Evolutionary conservation across 2,329 filamentous ascomycete species (phyloP).

Genomic region (Ascochyta koolunga): DNA sequence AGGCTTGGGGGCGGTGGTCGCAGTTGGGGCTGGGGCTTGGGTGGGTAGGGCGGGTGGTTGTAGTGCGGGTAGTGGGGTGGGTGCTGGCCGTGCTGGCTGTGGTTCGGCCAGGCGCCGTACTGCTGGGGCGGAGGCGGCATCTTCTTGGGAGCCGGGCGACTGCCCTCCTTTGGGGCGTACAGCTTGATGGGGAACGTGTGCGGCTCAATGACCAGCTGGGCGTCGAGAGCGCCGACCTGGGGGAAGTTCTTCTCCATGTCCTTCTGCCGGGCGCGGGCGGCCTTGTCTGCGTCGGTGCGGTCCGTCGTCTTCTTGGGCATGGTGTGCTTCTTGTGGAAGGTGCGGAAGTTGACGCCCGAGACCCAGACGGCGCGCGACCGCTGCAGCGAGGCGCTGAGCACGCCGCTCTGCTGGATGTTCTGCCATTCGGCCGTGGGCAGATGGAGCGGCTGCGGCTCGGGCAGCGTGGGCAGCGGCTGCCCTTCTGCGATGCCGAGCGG

Average conservation of each 20-base stretch:
- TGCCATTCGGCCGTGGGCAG: constrained; percentile 72
- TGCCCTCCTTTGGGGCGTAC: constrained; percentile 40
- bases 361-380: constrained; percentile 67
- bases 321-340: constrained; percentile 45
- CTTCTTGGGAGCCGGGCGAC: constrained; percentile 37
- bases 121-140: constrained; percentile 26
- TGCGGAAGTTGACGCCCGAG: constrained; percentile 46
- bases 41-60: constrained; percentile 10
- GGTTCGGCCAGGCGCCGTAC: constrained; percentile 45
- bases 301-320: constrained; percentile 52
- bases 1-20: constrained; percentile 42
- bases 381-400: constrained; percentile 73
- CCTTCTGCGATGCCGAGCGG: constrained; percentile 69
- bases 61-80: constrained; percentile 24
- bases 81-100: constrained; percentile 34
- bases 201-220: constrained; percentile 78
- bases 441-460: constrained; percentile 68
- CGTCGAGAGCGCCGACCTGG: constrained; percentile 46
- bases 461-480: constrained; percentile 73
- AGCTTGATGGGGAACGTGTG: constrained; percentile 73
- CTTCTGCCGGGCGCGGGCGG: constrained; percentile 67
- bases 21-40: constrained; percentile 25
- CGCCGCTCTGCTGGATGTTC: constrained; percentile 75
- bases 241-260: constrained; percentile 46
- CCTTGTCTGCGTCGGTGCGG: constrained; percentile 69